Conservation (phyloP, 371 early-diverging fungal species). For the Capillidium rhysosporum region DNA sequence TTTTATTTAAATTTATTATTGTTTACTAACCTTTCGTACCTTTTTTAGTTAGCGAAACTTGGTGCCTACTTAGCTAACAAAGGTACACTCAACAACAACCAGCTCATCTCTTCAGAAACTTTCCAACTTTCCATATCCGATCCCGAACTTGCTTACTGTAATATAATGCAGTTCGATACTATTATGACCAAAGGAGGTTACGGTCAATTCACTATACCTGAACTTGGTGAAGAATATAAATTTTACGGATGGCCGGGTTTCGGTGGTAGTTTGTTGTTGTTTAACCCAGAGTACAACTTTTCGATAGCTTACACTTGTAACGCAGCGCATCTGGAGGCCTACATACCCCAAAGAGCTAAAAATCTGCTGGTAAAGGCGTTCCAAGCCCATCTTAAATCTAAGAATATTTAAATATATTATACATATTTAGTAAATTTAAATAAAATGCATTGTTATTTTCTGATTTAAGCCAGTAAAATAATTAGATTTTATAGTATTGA, state of each 20-base stretch:
- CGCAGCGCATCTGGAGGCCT: constrained; percentile 5
- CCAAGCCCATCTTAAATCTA: background rate
- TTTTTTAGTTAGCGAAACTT: background rate
- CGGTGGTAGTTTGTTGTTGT: constrained; percentile 29
- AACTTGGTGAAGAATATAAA: constrained; percentile 5
- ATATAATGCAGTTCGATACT: background rate
- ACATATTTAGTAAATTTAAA: no score
- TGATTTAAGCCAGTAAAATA: no score
- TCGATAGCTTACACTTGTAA: constrained; percentile 31
- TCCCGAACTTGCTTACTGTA: background rate
- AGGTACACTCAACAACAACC: background rate
- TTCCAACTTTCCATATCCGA: background rate
- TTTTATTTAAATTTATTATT: background rate
- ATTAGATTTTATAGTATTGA: no score
- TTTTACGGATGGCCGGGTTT: constrained; percentile 33
- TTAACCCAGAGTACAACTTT: constrained; percentile 26
- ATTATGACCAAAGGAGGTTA: background rate
- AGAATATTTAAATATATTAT: background rate
- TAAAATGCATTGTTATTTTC: no score
- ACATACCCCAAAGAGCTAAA: background rate
- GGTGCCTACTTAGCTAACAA: background rate
- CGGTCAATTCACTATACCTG: background rate
- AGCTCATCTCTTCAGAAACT: background rate
- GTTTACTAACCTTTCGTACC: background rate
- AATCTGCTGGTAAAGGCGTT: background rate